Percentiles rank a stretch among this genome's conserved stretches.
Evolutionary conservation across 192 early-diverging fungal genomes (phyloP).

Genomic region (Jimgerdemannia flammicorona): DNA sequence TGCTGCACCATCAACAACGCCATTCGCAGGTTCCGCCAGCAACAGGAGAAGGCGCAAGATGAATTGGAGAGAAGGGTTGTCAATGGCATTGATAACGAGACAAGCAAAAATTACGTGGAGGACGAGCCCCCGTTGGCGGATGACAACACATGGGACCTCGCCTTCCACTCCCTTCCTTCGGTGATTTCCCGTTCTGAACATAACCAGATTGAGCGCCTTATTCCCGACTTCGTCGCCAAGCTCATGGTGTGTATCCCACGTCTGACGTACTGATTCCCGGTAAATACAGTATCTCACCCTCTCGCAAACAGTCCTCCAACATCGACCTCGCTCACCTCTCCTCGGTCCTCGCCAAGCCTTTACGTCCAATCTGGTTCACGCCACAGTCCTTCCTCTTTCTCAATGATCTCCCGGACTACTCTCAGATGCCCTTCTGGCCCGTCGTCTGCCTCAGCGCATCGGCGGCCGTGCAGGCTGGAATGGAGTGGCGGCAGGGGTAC

Average conservation of each 20-base stretch:
- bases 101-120: no score
- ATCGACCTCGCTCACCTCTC: no score
- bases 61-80: neutral
- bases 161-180: constrained; percentile 59
- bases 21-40: constrained; percentile 19
- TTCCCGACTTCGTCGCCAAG: constrained; percentile 53
- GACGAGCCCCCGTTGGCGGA: neutral
- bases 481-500: constrained; percentile 49
- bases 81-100: no score
- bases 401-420: constrained; percentile 42
- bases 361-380: constrained; percentile 83
- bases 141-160: constrained; percentile 44
- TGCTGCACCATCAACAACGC: constrained; percentile 72
- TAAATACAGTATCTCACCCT: no score
- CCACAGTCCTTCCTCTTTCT: constrained; percentile 48
- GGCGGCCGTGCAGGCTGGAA: constrained; percentile 41
- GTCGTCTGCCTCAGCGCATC: constrained; percentile 80
- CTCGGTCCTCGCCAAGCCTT: constrained; percentile 49
- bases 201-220: constrained; percentile 54
- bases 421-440: constrained; percentile 57
- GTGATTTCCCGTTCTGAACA: constrained; percentile 69
- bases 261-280: neutral
- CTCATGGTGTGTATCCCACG: constrained; percentile 37
- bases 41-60: neutral
- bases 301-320: no score